These are phyloP conservation scores for Cutaneotrichosporon spelunceum DNA, from an alignment of 1,284 basidiomycete species.

Conservation along the genomic window DNA sequence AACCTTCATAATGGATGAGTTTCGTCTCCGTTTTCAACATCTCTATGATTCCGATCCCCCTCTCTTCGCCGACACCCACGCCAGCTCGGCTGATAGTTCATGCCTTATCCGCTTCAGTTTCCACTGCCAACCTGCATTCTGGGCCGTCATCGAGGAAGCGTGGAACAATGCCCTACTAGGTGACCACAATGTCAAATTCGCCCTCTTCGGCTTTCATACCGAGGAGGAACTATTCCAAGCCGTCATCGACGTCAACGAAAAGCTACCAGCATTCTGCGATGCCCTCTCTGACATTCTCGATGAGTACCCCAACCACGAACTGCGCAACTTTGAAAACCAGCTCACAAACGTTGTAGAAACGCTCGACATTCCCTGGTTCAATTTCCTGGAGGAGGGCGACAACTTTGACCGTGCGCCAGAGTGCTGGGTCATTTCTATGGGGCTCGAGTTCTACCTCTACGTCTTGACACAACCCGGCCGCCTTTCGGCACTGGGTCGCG, in stretches of 20 bases:
- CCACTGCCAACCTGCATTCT: neutral
- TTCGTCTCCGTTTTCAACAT: too few relatives aligned
- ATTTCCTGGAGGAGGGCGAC: neutral
- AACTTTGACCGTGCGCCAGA: neutral
- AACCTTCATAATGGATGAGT: too few relatives aligned
- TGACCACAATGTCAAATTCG: neutral
- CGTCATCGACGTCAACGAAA: neutral
- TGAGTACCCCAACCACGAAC: neutral
- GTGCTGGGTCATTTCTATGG: neutral
- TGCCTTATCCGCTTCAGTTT: neutral
- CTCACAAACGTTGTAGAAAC: neutral
- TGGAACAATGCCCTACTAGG: neutral
- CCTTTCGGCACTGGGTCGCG: too few relatives aligned
- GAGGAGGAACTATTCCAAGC: neutral
- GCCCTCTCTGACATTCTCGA: neutral
- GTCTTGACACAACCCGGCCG: too few relatives aligned
- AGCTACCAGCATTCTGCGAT: neutral
- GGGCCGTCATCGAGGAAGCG: neutral
- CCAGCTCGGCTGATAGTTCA: too few relatives aligned
- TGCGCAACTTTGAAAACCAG: neutral
- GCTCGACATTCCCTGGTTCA: neutral
- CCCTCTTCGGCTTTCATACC: neutral
- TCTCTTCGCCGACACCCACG: too few relatives aligned
- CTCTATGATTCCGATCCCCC: too few relatives aligned
- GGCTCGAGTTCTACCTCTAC: neutral